Evolutionary conservation across 2,329 filamentous ascomycete genomes (phyloP), one percentile per base, ranked within the genome.

Genomic region (Furcasterigmium sp.): DNA sequence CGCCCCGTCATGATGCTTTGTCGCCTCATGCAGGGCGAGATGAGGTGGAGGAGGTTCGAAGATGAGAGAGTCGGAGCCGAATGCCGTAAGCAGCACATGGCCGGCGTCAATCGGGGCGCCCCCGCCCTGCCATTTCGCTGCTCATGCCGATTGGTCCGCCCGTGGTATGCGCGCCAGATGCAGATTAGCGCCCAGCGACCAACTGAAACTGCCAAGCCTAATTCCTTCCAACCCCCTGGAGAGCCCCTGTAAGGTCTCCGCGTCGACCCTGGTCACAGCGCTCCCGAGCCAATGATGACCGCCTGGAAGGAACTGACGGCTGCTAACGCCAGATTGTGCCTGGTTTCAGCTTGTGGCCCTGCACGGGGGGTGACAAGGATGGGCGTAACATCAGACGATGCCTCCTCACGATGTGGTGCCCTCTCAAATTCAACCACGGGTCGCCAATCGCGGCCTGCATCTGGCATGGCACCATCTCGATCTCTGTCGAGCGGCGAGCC

Each of bases 181-280:
- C 11, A 13, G 26, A 13, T 34, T 40, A 40, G 38, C 38, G 38
- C 38, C 25, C 18, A 30, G 14, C 26, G 26, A 7, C 21, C 38
- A 40, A 32, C 38, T 40, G 38, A 40, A 40, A 40, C 38, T 30
- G 38, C 38, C 38, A 40, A 40, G 38, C 28, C 19, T 18, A 9
- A 14, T 15, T 15, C 38, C 38, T 23, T 11, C 14, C 36, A 14
- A 8, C 8, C 32, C 15, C 32, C 15, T 35, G 32, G n/a, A 35
- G 23, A 11, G 23, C 23, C 23, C 23, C 23, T 26, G 23, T n/a
- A n/a, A n/a, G n/a, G n/a, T n/a, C n/a, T n/a, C n/a, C n/a, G n/a
- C n/a, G n/a, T n/a, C n/a, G n/a, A n/a, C n/a, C n/a, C n/a, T n/a
- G n/a, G n/a, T n/a, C n/a, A n/a, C n/a, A n/a, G n/a, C n/a, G n/a